Evolutionary conservation across 441 rosid species (phyloP).

Genomic region (Syzygium syzygioides): DNA sequence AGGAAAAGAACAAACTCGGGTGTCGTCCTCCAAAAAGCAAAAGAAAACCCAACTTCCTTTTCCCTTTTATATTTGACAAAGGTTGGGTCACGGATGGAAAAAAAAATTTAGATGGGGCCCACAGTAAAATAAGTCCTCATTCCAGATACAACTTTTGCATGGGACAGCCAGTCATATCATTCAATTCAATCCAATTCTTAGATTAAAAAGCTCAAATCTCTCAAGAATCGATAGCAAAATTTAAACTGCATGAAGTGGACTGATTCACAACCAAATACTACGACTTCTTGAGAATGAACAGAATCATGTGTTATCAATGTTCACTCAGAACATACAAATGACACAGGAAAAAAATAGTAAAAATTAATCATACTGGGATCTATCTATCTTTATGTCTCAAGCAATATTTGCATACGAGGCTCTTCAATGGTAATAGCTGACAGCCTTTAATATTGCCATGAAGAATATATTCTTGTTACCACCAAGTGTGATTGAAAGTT

Average conservation of each 20-base stretch:
- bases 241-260: background rate
- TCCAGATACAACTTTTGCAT: background rate
- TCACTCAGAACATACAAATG: background rate
- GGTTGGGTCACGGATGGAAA: background rate
- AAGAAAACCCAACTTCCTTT: background rate
- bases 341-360: background rate
- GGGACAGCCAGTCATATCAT: background rate
- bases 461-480: background rate
- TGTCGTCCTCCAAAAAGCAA: background rate
- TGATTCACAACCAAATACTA: background rate
- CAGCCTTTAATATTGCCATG: background rate
- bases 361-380: background rate
- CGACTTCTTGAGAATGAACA: background rate
- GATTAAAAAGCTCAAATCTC: background rate
- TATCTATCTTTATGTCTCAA: background rate
- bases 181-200: background rate
- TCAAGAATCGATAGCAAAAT: background rate
- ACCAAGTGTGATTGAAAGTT: background rate
- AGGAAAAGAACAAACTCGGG: background rate
- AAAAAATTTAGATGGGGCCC: background rate
- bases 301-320: background rate
- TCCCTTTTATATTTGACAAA: background rate
- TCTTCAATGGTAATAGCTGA: background rate
- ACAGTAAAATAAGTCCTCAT: background rate
- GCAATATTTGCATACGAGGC: background rate